These are phyloP conservation scores for Blastobotrys niveus DNA, from an alignment of 1,139 yeast species.

Conservation along the genomic window DNA sequence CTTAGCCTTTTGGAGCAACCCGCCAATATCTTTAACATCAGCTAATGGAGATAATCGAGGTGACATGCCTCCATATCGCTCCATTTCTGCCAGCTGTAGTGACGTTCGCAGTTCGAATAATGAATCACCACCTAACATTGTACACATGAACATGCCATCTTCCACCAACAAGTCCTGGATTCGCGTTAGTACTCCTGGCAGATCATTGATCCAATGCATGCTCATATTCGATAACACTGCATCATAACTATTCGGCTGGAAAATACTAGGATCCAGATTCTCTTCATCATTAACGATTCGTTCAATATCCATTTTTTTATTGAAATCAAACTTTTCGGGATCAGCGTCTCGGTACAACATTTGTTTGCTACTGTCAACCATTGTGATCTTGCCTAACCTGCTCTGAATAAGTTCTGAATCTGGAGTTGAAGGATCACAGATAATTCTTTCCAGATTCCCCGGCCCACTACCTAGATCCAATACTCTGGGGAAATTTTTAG, in stretches of 20 bases:
- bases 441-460: slow-evolving; percentile 50
- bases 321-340: slow-evolving; percentile 34
- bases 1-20: slow-evolving; percentile 66
- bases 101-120: slow-evolving; percentile 74
- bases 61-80: slow-evolving; percentile 70
- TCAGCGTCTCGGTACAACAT: slow-evolving; percentile 49
- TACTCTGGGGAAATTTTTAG: slow-evolving; percentile 54
- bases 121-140: slow-evolving; percentile 84
- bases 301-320: slow-evolving; percentile 43
- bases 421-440: slow-evolving; percentile 31
- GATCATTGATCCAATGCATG: slow-evolving; percentile 81
- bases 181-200: slow-evolving; percentile 56
- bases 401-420: slow-evolving; percentile 49
- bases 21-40: slow-evolving; percentile 70
- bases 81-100: slow-evolving; percentile 75
- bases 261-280: slow-evolving; percentile 19
- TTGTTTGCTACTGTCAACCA: slow-evolving; percentile 60
- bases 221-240: slow-evolving; percentile 70
- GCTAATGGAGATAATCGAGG: slow-evolving; percentile 80
- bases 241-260: slow-evolving; percentile 45
- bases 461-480: slow-evolving; percentile 72
- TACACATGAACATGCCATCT: slow-evolving; percentile 77
- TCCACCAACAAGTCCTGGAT: slow-evolving; percentile 64
- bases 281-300: slow-evolving; percentile 65
- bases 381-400: slow-evolving; percentile 51